Base-by-base conservation (phyloP, 305 asterid genomes). In the Fraxinus sp. region DNA sequence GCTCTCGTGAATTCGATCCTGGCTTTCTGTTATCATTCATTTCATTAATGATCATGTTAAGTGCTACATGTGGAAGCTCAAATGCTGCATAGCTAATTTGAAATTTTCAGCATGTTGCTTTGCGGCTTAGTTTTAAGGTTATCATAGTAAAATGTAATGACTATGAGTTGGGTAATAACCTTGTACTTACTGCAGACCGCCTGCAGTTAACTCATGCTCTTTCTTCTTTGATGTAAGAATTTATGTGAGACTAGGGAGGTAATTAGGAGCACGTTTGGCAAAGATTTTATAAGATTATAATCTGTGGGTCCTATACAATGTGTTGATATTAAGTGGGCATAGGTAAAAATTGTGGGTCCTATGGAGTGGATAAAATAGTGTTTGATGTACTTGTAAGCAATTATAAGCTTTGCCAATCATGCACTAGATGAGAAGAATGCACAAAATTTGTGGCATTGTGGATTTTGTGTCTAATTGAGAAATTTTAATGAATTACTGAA, bases 1-100 rank as follows among this genome's bases (percentile, higher is more conserved):
- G 9, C 33, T 55, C 83, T 24, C 2, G 22, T 80, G 74, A 73
- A 77, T 26, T 83, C 78, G 16, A 44, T 35, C 28, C 80, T 79
- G 62, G 55, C 41, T 66, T 28, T 78, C 18, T 81, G 36, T 57
- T 76, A 33, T 41, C 70, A 64, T 77, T 9, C 46, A 39, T 39
- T 37, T 39, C 3, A 39, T 39, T 39, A 22, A 44, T 8, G 72
- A 62, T 62, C 26, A 5, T 24, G 13, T n/a, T 62, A 18, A 57
- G 68, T 57, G 68, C 68, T 57, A 24, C 73, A 24, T 9, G 6
- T 66, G 74, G 74, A 11, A 66, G 36, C 74, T 5, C 74, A 5
- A 64, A 64, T 20, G 72, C 33, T 64, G 72, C 33, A 3, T 18
- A 6, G 26, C 66, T 22, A 68, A 24, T 24, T 26, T 68, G 24